Evolutionary conservation across 1,284 basidiomycete genomes (phyloP).

Genomic region (Ustilago crameri): DNA sequence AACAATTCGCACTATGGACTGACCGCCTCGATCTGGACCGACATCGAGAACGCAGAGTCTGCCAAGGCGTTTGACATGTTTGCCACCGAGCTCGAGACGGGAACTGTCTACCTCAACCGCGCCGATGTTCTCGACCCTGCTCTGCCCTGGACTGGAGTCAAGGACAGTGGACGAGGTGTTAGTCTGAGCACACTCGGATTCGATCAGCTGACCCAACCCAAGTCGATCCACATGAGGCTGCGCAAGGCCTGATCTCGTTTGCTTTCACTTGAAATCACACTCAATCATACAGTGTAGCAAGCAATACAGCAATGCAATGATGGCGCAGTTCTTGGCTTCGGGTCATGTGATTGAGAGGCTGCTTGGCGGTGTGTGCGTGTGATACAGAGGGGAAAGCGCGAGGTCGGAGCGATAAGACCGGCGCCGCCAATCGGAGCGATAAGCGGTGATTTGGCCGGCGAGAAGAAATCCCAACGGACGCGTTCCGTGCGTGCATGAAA

Average conservation of each 20-base stretch:
- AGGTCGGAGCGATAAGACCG: background rate
- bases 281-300: too few species aligned
- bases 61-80: slow-evolving; percentile 78
- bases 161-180: slow-evolving; percentile 89
- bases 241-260: slow-evolving; percentile 26
- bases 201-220: slow-evolving; percentile 50
- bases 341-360: background rate
- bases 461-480: background rate
- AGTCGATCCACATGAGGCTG: slow-evolving; percentile 55
- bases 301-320: too few species aligned
- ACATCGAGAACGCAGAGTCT: slow-evolving; percentile 73
- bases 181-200: slow-evolving; percentile 84
- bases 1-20: slow-evolving; percentile 96
- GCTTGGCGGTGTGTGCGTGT: background rate
- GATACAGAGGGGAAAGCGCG: too few species aligned
- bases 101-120: slow-evolving; percentile 91
- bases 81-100: slow-evolving; percentile 80
- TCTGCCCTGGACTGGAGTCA: slow-evolving; percentile 91
- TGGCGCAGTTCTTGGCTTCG: too few species aligned
- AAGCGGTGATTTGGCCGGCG: background rate
- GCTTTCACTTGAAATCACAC: too few species aligned
- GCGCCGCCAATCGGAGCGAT: too few species aligned
- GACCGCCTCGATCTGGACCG: slow-evolving; percentile 92
- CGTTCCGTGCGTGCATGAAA: background rate
- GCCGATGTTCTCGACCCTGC: slow-evolving; percentile 81